Percentiles rank a stretch among this genome's conserved stretches.
These are phyloP conservation scores for Panaeolus cyanescens DNA, from an alignment of 768 basidiomycete genomes.

Conservation along the genomic window DNA sequence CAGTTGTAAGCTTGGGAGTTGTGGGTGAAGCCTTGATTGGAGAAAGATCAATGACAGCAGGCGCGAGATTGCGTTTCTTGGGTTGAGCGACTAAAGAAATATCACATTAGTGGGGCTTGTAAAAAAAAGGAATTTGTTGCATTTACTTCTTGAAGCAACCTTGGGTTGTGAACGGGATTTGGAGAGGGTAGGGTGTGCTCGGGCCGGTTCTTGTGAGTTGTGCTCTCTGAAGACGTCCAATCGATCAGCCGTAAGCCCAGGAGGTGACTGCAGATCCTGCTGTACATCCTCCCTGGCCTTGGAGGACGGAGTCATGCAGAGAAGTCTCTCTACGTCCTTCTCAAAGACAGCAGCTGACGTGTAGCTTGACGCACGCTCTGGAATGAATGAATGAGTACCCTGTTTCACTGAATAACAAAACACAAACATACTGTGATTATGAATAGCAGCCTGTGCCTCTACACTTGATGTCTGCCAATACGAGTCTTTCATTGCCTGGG, in stretches of 20 bases:
- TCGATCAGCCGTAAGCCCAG: slow-evolving; percentile 28
- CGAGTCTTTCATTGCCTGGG: slow-evolving; percentile 61
- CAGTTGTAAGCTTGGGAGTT: slow-evolving; percentile 33
- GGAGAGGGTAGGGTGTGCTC: slow-evolving; percentile 23
- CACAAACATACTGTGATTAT: not conserved
- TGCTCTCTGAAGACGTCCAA: slow-evolving; percentile 18
- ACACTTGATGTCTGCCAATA: slow-evolving; percentile 56
- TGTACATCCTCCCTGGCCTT: slow-evolving; percentile 28
- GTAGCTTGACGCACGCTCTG: slow-evolving; percentile 52
- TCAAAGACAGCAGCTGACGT: slow-evolving; percentile 50
- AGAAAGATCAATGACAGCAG: slow-evolving; percentile 41
- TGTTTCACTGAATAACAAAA: not conserved
- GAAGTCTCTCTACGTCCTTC: slow-evolving; percentile 45
- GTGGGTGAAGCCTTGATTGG: slow-evolving; percentile 59
- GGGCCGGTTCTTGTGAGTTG: not conserved
- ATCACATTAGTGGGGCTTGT: not conserved
- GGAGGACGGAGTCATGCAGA: slow-evolving; percentile 34
- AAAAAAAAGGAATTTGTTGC: not conserved
- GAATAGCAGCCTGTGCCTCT: slow-evolving; percentile 21
- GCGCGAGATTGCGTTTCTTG: slow-evolving; percentile 38
- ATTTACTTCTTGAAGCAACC: slow-evolving; percentile 40
- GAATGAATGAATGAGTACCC: not conserved
- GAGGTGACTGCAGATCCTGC: slow-evolving; percentile 32
- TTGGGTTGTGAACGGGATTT: slow-evolving; percentile 50
- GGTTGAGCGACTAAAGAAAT: slow-evolving; percentile 26